Evolutionary conservation across 805 yeast species (phyloP).

Genomic region (Jamesozyma jinghongensis): DNA sequence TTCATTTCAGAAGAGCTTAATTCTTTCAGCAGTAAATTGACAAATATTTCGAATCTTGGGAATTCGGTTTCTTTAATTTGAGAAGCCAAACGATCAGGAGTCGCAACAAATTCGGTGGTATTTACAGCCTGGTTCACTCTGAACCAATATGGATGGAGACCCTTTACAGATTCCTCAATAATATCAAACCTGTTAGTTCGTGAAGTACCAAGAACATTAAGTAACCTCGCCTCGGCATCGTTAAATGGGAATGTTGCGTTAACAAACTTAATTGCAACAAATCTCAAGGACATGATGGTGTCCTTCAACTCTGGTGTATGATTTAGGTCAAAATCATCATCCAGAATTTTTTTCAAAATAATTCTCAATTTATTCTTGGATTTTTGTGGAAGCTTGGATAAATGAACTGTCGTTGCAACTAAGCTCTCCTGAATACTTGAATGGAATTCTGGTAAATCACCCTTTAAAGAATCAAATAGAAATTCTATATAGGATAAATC

Average conservation of each 20-base stretch:
- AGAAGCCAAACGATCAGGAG: slow-evolving; percentile 37
- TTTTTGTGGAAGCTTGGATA: slow-evolving; percentile 32
- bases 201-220: slow-evolving; percentile 58
- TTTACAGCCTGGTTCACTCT: slow-evolving; percentile 42
- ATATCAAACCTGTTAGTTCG: slow-evolving; percentile 57
- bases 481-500: slow-evolving; percentile 52
- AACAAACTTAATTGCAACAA: slow-evolving; percentile 53
- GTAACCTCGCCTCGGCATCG: slow-evolving; percentile 56
- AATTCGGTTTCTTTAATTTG: slow-evolving; percentile 33
- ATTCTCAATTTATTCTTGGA: slow-evolving; percentile 37
- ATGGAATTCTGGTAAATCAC: slow-evolving; percentile 54
- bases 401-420: slow-evolving; percentile 44
- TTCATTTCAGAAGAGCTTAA: slow-evolving; percentile 18
- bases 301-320: slow-evolving; percentile 20
- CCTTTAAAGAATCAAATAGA: slow-evolving; percentile 57
- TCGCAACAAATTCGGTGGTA: slow-evolving; percentile 23
- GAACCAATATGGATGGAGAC: slow-evolving; percentile 80
- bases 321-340: slow-evolving; percentile 24
- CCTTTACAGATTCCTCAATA: slow-evolving; percentile 68
- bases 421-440: slow-evolving; percentile 65
- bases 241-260: slow-evolving; percentile 56
- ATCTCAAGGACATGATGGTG: slow-evolving; percentile 45
- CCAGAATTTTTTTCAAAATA: slow-evolving; percentile 31
- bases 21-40: slow-evolving; percentile 26
- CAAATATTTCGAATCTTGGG: slow-evolving; percentile 44